Percentiles rank a stretch among this genome's conserved stretches.
Conservation (phyloP, 805 yeast species). For the Huiozyma sinensis region DNA sequence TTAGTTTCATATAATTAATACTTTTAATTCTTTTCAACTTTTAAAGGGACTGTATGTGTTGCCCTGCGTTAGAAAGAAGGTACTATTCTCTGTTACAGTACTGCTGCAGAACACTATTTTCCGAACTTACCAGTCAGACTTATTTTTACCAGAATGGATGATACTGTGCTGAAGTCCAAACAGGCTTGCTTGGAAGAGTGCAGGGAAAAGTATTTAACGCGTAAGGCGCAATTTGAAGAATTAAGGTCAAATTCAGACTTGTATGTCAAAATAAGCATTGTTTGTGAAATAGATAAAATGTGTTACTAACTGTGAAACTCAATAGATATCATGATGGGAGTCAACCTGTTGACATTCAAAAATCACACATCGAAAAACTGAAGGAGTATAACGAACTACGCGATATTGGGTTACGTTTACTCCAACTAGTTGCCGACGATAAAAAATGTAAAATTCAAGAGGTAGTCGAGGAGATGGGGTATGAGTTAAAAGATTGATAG, state of each 20-base stretch:
- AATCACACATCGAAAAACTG: slow-evolving; percentile 38
- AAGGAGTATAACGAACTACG: slow-evolving; percentile 53
- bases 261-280: neutral
- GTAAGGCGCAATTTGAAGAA: no score
- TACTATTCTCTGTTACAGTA: no score
- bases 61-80: no score
- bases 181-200: no score
- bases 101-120: no score
- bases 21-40: neutral
- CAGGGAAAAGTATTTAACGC: no score
- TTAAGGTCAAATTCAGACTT: neutral
- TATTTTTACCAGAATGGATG: no score
- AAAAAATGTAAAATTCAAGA: slow-evolving; percentile 36
- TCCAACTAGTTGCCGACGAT: slow-evolving; percentile 52
- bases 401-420: slow-evolving; percentile 48
- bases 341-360: no score
- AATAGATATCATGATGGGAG: no score
- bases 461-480: slow-evolving; percentile 44
- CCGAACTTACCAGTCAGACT: no score
- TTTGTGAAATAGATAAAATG: neutral
- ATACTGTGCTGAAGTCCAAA: no score
- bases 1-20: neutral
- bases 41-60: no score
- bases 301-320: neutral
- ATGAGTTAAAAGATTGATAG: slow-evolving; percentile 14